phyloP scores from a whole-genome alignment of 192 early-diverging fungal genomes.

The Paraglomus occultum region DNA sequence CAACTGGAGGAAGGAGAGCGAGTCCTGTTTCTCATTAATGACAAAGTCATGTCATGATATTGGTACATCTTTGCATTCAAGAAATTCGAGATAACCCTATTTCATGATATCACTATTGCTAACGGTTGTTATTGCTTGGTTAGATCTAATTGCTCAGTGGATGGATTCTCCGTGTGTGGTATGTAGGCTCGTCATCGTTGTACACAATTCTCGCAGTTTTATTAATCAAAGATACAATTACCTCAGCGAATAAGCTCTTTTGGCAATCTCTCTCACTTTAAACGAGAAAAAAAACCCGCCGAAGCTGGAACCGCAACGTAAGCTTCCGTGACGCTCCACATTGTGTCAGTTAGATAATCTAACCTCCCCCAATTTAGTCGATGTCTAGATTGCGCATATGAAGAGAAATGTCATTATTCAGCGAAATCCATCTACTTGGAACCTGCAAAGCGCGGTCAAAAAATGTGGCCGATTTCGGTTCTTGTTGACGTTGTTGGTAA shows the following conservation, averaged over 20 bases:
- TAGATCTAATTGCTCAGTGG: constrained; percentile 25
- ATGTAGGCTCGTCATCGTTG: neutral
- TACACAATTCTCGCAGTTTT: constrained; percentile 28
- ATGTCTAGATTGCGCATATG: constrained; percentile 55
- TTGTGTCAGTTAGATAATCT: neutral
- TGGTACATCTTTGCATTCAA: constrained; percentile 13
- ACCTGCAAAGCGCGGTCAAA: constrained; percentile 33
- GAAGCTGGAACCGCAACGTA: constrained; percentile 53
- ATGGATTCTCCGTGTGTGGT: constrained; percentile 24
- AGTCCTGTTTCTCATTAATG: constrained; percentile 59
- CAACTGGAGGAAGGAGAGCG: constrained; percentile 58
- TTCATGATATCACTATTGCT: neutral
- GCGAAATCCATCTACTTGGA: constrained; percentile 59
- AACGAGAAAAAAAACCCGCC: constrained; percentile 48
- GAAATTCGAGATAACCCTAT: neutral
- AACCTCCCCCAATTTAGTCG: constrained; percentile 16
- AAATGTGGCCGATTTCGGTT: constrained; percentile 57
- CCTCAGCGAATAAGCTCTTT: constrained; percentile 51
- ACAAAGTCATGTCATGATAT: constrained; percentile 47
- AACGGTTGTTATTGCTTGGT: too few relatives aligned
- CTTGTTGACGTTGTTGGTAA: constrained; percentile 41
- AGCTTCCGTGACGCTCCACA: neutral
- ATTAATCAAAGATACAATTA: constrained; percentile 36
- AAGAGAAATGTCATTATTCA: constrained; percentile 58
- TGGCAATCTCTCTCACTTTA: constrained; percentile 62